Base-by-base conservation (phyloP, 305 asterid species). In the Fraxinus platypoda region DNA sequence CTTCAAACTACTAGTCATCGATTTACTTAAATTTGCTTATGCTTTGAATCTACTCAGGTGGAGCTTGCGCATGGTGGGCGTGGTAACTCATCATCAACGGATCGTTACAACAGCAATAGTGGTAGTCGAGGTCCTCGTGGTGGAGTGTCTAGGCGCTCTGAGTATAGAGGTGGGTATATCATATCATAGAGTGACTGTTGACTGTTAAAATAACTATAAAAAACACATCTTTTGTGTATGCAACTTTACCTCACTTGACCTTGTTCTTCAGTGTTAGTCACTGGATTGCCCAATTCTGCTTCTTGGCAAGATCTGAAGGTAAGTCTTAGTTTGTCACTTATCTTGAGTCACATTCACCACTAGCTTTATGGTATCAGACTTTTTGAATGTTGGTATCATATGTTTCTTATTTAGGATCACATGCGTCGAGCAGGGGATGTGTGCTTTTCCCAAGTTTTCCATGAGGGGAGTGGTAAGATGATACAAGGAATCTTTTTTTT, bases 241-340 rank as follows among this genome's bases (percentile, higher is more conserved):
- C 75, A 31, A 31, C 38, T 75, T 81, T 21, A 9, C 66, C 80
- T 80, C 52, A 38, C 77, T 64, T 15, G 66, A 19, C 66, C 66
- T 54, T 6, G 66, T 54, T 54, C 66, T 82, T 13, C 91, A 97
- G 99, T 97, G 88, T 31, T 91, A 23, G 91, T 97, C 81, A 91
- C 92, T 43, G 97, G 98, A 74, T 86, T 97, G 87, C 98, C 99
- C 70, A 90, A 90, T 82, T 97, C 99, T 88, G 99, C 99, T 80
- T 97, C 99, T 34, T 97, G 99, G 99, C 99, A 97, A 89, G 99
- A 97, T 89, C 97, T 97, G 75, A 97, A 97, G 97, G 99, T 93
- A 64, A 81, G 84, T 57, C 46, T 75, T 26, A 75, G 35, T 62
- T 82, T 74, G 11, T 46, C 81, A 74, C 66, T 84, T 19, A 59